These are phyloP conservation scores for Cubamyces lactineus DNA, from an alignment of 768 basidiomycete genomes.

Conservation along the genomic window DNA sequence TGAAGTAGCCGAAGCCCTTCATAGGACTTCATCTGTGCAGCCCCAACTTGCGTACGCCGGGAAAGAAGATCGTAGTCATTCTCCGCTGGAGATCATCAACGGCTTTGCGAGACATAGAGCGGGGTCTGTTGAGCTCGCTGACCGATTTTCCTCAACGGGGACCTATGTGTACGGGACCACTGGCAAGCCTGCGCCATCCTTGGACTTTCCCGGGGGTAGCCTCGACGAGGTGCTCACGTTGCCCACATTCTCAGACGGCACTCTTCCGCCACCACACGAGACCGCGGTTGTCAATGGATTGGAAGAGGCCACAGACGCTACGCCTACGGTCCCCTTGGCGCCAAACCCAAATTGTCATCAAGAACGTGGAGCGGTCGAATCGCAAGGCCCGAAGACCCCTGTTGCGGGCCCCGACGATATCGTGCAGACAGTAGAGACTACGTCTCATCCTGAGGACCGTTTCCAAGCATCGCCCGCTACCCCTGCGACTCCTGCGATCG, in stretches of 20 bases:
- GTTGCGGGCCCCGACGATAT: neutral
- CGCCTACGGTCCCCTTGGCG: neutral
- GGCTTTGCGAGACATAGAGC: neutral
- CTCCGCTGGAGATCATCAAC: constrained; percentile 1
- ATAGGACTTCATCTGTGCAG: neutral
- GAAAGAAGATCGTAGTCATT: neutral
- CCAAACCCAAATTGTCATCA: too few relatives aligned
- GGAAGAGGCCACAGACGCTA: neutral
- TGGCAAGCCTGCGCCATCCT: neutral
- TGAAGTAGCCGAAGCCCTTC: neutral
- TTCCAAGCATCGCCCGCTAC: constrained; percentile 28
- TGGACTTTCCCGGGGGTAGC: neutral
- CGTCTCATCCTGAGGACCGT: constrained; percentile 24
- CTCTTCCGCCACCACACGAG: neutral
- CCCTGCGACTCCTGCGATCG: constrained; percentile 21
- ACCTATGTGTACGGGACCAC: neutral
- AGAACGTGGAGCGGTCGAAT: too few relatives aligned
- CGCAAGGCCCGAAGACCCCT: too few relatives aligned
- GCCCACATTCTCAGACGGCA: constrained; percentile 1
- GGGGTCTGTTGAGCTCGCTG: neutral
- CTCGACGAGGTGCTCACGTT: neutral
- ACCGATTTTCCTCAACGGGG: too few relatives aligned
- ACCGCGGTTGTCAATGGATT: neutral
- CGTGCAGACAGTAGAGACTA: too few relatives aligned
- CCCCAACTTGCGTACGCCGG: neutral